These are phyloP conservation scores for Leucosporidium scottii DNA, from an alignment of 768 basidiomycete genomes.

Conservation along the genomic window DNA sequence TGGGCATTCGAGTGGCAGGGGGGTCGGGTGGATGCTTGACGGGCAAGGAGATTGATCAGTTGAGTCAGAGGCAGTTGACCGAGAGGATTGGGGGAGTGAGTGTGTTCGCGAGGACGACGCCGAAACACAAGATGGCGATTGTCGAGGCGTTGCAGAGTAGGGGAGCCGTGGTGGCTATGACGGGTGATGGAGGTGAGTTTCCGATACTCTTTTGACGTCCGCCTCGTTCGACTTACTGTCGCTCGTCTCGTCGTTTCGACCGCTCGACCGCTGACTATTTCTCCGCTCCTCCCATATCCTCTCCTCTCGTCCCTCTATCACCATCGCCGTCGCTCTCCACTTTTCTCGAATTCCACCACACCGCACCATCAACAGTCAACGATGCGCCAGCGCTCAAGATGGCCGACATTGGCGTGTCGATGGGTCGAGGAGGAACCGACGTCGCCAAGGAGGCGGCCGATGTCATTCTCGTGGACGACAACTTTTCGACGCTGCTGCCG, in stretches of 20 bases:
- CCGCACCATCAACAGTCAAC: slow-evolving; percentile 65
- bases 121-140: slow-evolving; percentile 95
- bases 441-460: slow-evolving; percentile 98
- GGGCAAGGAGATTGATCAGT: slow-evolving; percentile 73
- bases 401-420: slow-evolving; percentile 95
- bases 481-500: slow-evolving; percentile 87
- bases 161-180: slow-evolving; percentile 92
- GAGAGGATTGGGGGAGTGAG: slow-evolving; percentile 73
- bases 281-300: too few relatives aligned
- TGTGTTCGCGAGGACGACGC: slow-evolving; percentile 92
- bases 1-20: slow-evolving; percentile 55
- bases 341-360: too few relatives aligned
- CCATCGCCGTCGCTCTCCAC: too few relatives aligned
- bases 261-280: too few relatives aligned
- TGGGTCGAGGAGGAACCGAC: slow-evolving; percentile 98
- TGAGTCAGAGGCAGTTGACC: slow-evolving; percentile 70
- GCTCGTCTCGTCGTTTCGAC: too few relatives aligned
- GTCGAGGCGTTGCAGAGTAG: slow-evolving; percentile 85
- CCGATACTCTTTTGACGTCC: neutral
- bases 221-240: too few relatives aligned
- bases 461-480: slow-evolving; percentile 93
- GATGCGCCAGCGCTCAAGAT: slow-evolving; percentile 94
- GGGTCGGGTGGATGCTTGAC: slow-evolving; percentile 50
- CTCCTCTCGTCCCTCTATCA: too few relatives aligned
- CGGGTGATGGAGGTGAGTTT: slow-evolving; percentile 79